A percentile compares a stretch with the other conserved stretches of the same genome.
Evolutionary conservation across 495 filamentous ascomycete species (phyloP).

Genomic region (Penicillium egyptiacum): DNA sequence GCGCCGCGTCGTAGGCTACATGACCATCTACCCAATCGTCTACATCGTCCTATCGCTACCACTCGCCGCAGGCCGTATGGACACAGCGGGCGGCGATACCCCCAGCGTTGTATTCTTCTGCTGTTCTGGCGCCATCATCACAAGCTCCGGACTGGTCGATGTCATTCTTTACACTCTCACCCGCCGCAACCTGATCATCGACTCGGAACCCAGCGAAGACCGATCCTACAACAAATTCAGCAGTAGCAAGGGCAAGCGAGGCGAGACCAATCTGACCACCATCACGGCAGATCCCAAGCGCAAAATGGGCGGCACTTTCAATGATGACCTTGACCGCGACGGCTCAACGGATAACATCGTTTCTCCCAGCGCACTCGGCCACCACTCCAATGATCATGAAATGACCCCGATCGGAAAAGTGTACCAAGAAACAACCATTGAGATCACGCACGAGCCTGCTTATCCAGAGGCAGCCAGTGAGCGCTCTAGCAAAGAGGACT

Average conservation of each 20-base stretch:
- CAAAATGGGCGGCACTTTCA: conserved; percentile 22
- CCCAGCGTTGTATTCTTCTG: conserved; percentile 62
- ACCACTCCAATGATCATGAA: conserved; percentile 23
- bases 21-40: conserved; percentile 75
- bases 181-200: conserved; percentile 49
- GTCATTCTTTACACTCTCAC: conserved; percentile 71
- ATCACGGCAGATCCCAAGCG: conserved; percentile 37
- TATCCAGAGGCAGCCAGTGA: conserved; percentile 31
- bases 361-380: conserved; percentile 17
- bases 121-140: conserved; percentile 69
- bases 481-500: conserved; percentile 38
- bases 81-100: conserved; percentile 55
- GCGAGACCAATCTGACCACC: conserved; percentile 34
- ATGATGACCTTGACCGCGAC: conserved; percentile 28
- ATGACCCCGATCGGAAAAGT: conserved; percentile 42
- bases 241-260: conserved; percentile 32
- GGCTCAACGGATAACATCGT: conserved; percentile 46
- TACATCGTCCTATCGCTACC: conserved; percentile 72
- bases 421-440: conserved; percentile 49
- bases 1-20: conserved; percentile 56
- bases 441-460: conserved; percentile 45
- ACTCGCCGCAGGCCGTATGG: conserved; percentile 67
- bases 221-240: conserved; percentile 39
- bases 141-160: conserved; percentile 72
- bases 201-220: conserved; percentile 43